A percentile compares a stretch with the other conserved stretches of the same genome.
These are phyloP conservation scores for Neofusicoccum kwambonambiense DNA, from an alignment of 2,329 filamentous ascomycete species.

Conservation along the genomic window DNA sequence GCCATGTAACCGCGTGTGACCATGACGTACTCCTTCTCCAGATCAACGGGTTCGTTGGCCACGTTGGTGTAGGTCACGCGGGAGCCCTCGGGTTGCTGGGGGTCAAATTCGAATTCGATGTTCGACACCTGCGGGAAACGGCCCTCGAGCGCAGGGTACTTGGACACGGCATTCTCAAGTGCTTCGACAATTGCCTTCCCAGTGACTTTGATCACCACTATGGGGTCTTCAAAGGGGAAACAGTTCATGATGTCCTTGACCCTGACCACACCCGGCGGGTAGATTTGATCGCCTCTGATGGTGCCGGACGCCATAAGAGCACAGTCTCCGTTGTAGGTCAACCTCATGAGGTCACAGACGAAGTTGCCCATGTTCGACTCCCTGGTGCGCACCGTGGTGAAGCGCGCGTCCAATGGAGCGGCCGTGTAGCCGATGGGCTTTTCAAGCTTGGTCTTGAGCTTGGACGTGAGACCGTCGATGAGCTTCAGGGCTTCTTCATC, in stretches of 20 bases:
- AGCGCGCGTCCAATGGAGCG: conserved; percentile 79
- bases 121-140: conserved; percentile 86
- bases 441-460: conserved; percentile 72
- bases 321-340: conserved; percentile 78
- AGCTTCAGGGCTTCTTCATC: conserved; percentile 61
- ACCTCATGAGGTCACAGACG: conserved; percentile 86
- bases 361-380: conserved; percentile 91
- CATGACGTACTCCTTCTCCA: conserved; percentile 65
- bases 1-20: conserved; percentile 88
- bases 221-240: conserved; percentile 90
- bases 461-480: conserved; percentile 68
- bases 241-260: conserved; percentile 83
- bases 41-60: conserved; percentile 60
- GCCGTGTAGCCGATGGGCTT: conserved; percentile 83
- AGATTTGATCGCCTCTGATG: conserved; percentile 84
- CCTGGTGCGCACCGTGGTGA: conserved; percentile 71
- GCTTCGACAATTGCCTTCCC: conserved; percentile 76
- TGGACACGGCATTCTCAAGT: conserved; percentile 77
- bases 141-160: conserved; percentile 79
- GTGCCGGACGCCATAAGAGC: conserved; percentile 82
- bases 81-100: conserved; percentile 57
- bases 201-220: conserved; percentile 70
- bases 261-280: conserved; percentile 73
- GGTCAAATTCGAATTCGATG: conserved; percentile 73
- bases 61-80: conserved; percentile 65